Evolutionary conservation across 1,284 basidiomycete species (phyloP).

Genomic region (Leccinum griseonigrum): DNA sequence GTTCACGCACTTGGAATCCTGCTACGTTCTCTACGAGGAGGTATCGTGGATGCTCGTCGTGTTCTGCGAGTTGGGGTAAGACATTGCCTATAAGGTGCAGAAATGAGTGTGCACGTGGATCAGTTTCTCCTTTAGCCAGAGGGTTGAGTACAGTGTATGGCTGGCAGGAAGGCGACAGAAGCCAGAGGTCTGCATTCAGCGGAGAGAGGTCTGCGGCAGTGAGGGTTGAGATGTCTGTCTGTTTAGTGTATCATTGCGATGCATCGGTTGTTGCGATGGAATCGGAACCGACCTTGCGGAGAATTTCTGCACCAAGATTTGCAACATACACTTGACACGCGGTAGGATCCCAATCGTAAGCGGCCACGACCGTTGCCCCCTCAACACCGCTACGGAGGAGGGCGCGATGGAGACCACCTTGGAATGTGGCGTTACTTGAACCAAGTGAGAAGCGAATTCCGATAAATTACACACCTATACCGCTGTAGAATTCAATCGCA

Average conservation of each 20-base stretch:
- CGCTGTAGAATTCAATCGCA: constrained; percentile 75
- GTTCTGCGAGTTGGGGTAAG: constrained; percentile 54
- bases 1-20: constrained; percentile 65
- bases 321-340: constrained; percentile 64
- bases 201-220: constrained; percentile 43
- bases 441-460: constrained; percentile 10
- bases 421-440: constrained; percentile 2
- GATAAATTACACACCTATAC: constrained; percentile 51
- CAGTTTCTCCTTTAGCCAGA: constrained; percentile 59
- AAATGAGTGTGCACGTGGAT: constrained; percentile 75
- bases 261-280: neutral
- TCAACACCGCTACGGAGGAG: constrained; percentile 49
- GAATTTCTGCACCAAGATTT: constrained; percentile 48
- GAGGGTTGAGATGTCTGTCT: constrained; percentile 66
- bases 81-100: constrained; percentile 63
- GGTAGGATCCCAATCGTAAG: constrained; percentile 76
- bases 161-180: constrained; percentile 76
- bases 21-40: constrained; percentile 77
- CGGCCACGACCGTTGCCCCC: constrained; percentile 45
- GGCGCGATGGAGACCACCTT: constrained; percentile 71
- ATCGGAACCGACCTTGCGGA: constrained; percentile 45
- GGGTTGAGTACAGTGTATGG: constrained; percentile 78
- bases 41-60: constrained; percentile 47
- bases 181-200: constrained; percentile 59
- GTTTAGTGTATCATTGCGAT: neutral